Base-by-base conservation (phyloP, 2,329 filamentous ascomycete genomes). In the Fusarium scirpi region DNA sequence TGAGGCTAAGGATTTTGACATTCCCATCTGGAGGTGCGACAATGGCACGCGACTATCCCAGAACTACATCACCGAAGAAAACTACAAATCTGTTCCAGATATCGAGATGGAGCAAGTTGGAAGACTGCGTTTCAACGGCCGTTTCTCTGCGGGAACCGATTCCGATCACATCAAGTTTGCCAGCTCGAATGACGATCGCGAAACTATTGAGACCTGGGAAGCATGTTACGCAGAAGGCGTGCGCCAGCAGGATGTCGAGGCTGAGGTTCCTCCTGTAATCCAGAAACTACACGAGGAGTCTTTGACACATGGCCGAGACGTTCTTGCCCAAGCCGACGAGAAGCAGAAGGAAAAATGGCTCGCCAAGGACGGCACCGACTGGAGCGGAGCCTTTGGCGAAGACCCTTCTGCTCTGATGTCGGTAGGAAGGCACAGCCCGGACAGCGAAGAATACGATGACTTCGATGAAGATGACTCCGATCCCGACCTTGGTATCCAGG, bases 161-260 rank as follows among this genome's bases (percentile, higher is more conserved):
- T 89, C 93, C 57, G 92, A 93, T 20, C 96, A 98, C 77, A 87
- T 93, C 70, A 86, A 85, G 3, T 98, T 97, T 73, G 90, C 97
- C 24, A 88, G 90, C 49, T 93, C 97, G 79, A 97, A 97, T 75
- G 90, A 97, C 77, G 91, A 92, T 2, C 91, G 95, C 32, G 96
- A 98, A 83, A 98, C 94, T 0, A 97, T 93, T 70, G 95, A 98
- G 82, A 92, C 92, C 0, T 98, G 94, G 94, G 94, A 98, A 79
- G 93, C 94, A 1, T 98, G 95, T 78, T 89, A 92, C 43, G 90
- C 94, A 0, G 94, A 98, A 79, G 95, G 95, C 15, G 93, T 97
- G 0, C 89, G 96, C 4, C 81, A 85, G 16, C 87, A 90, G 58
- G 86, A 89, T 29, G 93, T 98, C 1, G 83, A 87, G 12, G 86